Evolutionary conservation across 768 basidiomycete species (phyloP), one percentile per base, ranked within the genome.

Genomic region (Lactarius vividus): DNA sequence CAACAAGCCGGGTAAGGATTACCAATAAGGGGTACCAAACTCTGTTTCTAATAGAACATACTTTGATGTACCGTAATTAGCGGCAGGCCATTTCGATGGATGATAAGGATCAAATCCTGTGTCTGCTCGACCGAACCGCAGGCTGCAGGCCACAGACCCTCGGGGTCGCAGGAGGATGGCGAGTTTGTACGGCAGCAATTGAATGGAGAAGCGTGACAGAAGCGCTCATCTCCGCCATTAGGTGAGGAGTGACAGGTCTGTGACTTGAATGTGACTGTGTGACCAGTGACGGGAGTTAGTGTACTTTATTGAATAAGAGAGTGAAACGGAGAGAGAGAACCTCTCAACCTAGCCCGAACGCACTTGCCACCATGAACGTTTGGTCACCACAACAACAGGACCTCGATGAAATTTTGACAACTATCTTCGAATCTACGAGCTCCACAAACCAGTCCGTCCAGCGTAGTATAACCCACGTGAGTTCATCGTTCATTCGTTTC

Each of bases 361-460:
- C 61, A 63, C 56, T 68, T 54, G 26, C 69, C 67, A 73, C 71
- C 67, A 85, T 85, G 81, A 76, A 77, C 75, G 78, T 85, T 71
- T 98, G 96, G 96, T 82, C 80, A 69, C 96, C 96, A 70, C 87
- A 92, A 72, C 88, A 86, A 74, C 84, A 84, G 65, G 94, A 90
- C 74, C 83, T 98, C 76, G 87, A 92, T 77, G 94, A 97, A 83
- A 92, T 98, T 77, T 81, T 97, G 46, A 83, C 87, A 74, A 95
- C 94, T 33, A 89, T 98, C 77, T 90, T 89, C 78, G 89, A 95
- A 73, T 96, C 96, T 11, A 94, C 92, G 42, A 86, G 89, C 78
- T 88, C 85, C 65, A 84, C 89, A 73, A 82, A 85, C 71, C 84
- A 88, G 29, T 78, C 82, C 58, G 77, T 83, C 8, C 95, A 98